Evolutionary conservation across 2,329 filamentous ascomycete genomes (phyloP).

Genomic region (Stemphylium vesicarium): DNA sequence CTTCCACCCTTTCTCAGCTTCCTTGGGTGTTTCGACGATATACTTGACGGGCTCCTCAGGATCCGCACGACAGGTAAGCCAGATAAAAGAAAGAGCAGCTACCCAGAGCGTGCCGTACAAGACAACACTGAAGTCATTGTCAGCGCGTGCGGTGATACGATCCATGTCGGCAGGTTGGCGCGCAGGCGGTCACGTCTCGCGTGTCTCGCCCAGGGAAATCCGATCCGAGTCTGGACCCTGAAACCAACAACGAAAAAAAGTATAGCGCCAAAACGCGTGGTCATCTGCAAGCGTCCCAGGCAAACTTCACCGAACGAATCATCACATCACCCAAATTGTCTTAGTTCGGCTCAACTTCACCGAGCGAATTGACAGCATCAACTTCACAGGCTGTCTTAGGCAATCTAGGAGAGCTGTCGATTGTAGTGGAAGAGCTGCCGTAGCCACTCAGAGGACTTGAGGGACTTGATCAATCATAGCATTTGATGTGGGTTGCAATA

Average conservation of each 20-base stretch:
- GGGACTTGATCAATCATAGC: too few relatives aligned
- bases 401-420: constrained; percentile 13
- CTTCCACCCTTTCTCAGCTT: constrained; percentile 61
- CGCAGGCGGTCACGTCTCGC: constrained; percentile 7
- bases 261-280: constrained; percentile 21
- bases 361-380: constrained; percentile 5
- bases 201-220: constrained; percentile 7
- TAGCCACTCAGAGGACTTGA: constrained; percentile 11
- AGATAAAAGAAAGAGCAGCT: constrained; percentile 31
- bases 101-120: constrained; percentile 31
- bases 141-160: constrained; percentile 30
- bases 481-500: background rate
- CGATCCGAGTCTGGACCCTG: constrained; percentile 11
- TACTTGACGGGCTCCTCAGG: constrained; percentile 62
- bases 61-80: constrained; percentile 35
- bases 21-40: constrained; percentile 66
- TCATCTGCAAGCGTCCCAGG: constrained; percentile 18
- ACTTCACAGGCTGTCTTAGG: constrained; percentile 4
- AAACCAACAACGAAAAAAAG: background rate
- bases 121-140: constrained; percentile 27
- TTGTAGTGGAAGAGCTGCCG: constrained; percentile 14
- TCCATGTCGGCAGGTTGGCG: constrained; percentile 29
- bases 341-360: background rate
- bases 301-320: constrained; percentile 10
- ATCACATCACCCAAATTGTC: background rate